Conservation (phyloP, 2,329 filamentous ascomycete genomes). For the Phialocephala subalpina region DNA sequence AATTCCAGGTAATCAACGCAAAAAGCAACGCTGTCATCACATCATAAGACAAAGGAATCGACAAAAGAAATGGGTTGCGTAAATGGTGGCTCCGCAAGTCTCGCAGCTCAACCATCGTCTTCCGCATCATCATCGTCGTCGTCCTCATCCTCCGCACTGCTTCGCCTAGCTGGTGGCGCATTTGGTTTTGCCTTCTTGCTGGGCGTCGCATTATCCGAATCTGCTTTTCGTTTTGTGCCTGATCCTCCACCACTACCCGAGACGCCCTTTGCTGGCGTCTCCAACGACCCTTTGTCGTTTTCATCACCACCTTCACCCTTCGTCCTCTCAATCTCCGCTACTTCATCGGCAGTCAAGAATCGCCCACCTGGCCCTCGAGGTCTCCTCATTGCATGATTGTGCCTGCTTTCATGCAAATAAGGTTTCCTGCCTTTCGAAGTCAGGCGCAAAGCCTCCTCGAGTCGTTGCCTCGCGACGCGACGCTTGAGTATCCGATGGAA, state of each 20-base stretch:
- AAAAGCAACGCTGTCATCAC: conserved; percentile 40
- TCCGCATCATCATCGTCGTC: conserved; percentile 45
- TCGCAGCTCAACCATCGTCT: conserved; percentile 36
- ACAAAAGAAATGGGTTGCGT: conserved; percentile 32
- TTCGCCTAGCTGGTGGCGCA: conserved; percentile 35
- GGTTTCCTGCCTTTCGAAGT: conserved; percentile 97
- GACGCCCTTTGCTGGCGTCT: conserved; percentile 41
- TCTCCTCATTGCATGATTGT: conserved; percentile 97
- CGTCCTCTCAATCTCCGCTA: conserved; percentile 84
- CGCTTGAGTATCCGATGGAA: conserved; percentile 97
- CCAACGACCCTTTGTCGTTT: conserved; percentile 48
- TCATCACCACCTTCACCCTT: conserved; percentile 49
- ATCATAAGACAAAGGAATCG: conserved; percentile 38
- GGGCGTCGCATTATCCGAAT: conserved; percentile 54
- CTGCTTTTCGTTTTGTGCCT: conserved; percentile 69
- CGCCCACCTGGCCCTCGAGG: conserved; percentile 93
- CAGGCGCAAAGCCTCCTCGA: conserved; percentile 90
- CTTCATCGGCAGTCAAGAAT: conserved; percentile 96
- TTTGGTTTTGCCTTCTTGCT: conserved; percentile 61
- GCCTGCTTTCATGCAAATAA: conserved; percentile 95
- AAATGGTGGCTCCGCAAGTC: conserved; percentile 1
- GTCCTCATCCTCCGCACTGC: conserved; percentile 44
- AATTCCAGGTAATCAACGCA: conserved; percentile 24
- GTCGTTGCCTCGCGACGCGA: conserved; percentile 87
- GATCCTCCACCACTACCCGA: conserved; percentile 43